Evolutionary conservation across 2,329 filamentous ascomycete species (phyloP), one percentile per base, ranked within the genome.

Genomic region (Aspergillus unguis): DNA sequence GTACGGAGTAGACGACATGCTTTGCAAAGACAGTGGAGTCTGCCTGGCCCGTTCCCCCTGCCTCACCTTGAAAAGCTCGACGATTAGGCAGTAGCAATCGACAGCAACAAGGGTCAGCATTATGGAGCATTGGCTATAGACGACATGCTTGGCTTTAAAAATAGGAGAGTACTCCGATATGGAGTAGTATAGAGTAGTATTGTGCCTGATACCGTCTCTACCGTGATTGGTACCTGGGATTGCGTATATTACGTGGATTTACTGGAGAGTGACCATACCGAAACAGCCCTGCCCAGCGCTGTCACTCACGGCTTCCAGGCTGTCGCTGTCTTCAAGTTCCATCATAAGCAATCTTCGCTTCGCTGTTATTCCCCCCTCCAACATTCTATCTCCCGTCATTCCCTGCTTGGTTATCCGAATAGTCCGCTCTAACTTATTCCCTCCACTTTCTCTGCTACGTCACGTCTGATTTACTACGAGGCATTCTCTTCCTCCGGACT

Each of bases 61-160:
- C 50, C 44, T 52, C 43, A 29, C 27, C 25, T 41, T 23, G 31
- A 17, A 25, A 26, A 10, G 9, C 27, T n/a, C 32, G 31, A 44
- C 25, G 28, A 44, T 28, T 48, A 53, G 50, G 50, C 43, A 44
- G 48, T 44, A 51, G 33, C 40, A 44, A 48, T 48, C 17, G 50
- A 45, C 31, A 29, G 40, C 44, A 44, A 44, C 44, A 44, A 17
- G 17, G 17, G 17, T 17, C 17, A 17, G 17, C 17, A 17, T 17
- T 17, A 17, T 17, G 17, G 17, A 17, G 17, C 17, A 17, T 17
- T 17, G 17, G 17, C 17, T 17, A 17, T 17, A 17, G 17, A 17
- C 17, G 17, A 17, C 17, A 17, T 17, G 17, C 17, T 17, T 17
- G 17, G 17, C 17, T 17, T 17, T 17, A 17, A 17, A 17, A 17